Percentiles rank a stretch among this genome's conserved stretches.
Conservation (phyloP, 805 yeast genomes). For the Candida morakotiae region DNA sequence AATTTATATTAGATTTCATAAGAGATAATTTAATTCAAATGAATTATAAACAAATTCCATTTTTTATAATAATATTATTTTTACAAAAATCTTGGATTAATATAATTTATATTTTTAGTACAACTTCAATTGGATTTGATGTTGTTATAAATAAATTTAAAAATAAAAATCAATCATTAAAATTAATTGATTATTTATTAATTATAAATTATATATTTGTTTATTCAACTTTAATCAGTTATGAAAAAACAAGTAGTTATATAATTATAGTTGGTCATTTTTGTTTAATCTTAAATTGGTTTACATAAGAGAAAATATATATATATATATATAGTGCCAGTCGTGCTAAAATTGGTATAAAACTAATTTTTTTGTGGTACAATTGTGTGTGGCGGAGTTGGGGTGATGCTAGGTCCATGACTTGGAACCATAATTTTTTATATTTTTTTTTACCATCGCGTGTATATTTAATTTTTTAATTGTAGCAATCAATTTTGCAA, state of each 20-base stretch:
- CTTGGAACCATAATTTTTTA: too few relatives aligned
- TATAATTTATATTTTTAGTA: constrained; percentile 3
- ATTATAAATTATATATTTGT: constrained; percentile 3
- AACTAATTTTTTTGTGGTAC: too few relatives aligned
- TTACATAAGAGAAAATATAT: too few relatives aligned
- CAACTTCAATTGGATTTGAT: constrained; percentile 4
- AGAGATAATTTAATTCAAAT: constrained; percentile 1
- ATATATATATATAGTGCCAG: too few relatives aligned
- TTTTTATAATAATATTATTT: constrained; percentile 1
- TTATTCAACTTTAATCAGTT: neutral
- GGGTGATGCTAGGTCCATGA: too few relatives aligned
- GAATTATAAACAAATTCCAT: constrained; percentile 4
- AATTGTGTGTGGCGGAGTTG: too few relatives aligned
- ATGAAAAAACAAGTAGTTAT: constrained; percentile 2
- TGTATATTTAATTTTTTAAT: too few relatives aligned
- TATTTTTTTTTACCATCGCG: too few relatives aligned
- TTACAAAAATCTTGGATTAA: constrained; percentile 2
- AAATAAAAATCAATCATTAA: neutral
- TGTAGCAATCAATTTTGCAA: too few relatives aligned
- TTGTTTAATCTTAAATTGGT: constrained; percentile 4
- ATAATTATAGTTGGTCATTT: constrained; percentile 1
- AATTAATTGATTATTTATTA: constrained; percentile 2
- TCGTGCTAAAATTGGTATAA: too few relatives aligned
- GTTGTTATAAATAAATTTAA: neutral
- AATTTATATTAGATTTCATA: constrained; percentile 5